Conservation (phyloP, 1,284 basidiomycete genomes). For the Afroboletus lepidellus region DNA sequence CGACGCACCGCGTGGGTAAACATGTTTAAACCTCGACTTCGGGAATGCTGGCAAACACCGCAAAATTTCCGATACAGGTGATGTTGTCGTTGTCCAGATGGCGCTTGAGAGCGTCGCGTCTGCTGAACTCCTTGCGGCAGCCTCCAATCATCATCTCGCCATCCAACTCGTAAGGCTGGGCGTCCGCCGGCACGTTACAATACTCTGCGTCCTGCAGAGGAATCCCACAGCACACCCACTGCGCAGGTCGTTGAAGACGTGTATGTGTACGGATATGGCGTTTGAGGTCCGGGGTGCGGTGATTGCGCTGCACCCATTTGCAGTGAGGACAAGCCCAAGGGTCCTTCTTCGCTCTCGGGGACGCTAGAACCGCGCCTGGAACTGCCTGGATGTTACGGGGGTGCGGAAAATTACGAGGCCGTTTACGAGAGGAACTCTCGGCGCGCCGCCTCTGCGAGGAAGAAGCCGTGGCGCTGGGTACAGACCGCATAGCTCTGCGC, state of each 20-base stretch:
- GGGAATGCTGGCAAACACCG: conserved; percentile 24
- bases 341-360: conserved; percentile 22
- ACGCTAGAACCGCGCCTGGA: conserved; percentile 16
- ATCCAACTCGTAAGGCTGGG: conserved; percentile 32
- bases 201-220: conserved; percentile 34
- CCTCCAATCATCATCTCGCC: conserved; percentile 46
- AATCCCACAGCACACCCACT: conserved; percentile 43
- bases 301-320: conserved; percentile 37
- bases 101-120: conserved; percentile 55
- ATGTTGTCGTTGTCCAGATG: conserved; percentile 49
- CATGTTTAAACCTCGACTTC: conserved; percentile 27
- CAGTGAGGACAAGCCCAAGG: conserved; percentile 35
- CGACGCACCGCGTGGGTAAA: conserved; percentile 10
- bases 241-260: conserved; percentile 30
- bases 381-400: conserved; percentile 42
- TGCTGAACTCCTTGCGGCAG: conserved; percentile 50
- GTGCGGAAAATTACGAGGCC: conserved; percentile 32
- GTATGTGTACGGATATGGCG: conserved; percentile 53
- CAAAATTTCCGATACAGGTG: conserved; percentile 38
- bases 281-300: conserved; percentile 50
- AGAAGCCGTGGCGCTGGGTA: not conserved
- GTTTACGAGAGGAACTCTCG: conserved; percentile 25
- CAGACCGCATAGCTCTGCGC: conserved; percentile 12
- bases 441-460: conserved; percentile 7
- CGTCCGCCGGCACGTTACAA: conserved; percentile 29